phyloP scores from a whole-genome alignment of 2,329 filamentous ascomycete species.

The Fusarium sp. region DNA sequence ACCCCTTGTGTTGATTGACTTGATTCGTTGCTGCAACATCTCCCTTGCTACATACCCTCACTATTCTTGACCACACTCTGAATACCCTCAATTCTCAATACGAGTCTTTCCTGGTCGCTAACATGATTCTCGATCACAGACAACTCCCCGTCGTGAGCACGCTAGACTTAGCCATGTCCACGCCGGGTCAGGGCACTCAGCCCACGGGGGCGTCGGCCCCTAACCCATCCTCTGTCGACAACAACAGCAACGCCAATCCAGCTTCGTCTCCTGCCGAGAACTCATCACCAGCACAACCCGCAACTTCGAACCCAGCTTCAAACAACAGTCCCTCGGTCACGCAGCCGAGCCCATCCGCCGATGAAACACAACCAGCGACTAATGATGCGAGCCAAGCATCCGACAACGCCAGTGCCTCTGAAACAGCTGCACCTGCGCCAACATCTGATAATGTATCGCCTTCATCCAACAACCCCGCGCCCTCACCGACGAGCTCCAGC shows the following conservation, averaged over 20 bases:
- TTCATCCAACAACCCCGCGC: slow-evolving; percentile 2
- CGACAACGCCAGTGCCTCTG: slow-evolving; percentile 4
- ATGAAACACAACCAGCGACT: not conserved
- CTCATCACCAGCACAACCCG: slow-evolving; percentile 7
- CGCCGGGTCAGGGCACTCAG: slow-evolving; percentile 32
- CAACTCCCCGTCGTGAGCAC: slow-evolving; percentile 36
- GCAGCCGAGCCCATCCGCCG: slow-evolving; percentile 5
- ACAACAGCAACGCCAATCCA: slow-evolving; percentile 16
- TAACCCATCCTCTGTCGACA: slow-evolving; percentile 14
- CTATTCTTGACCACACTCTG: not conserved
- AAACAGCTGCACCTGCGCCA: slow-evolving; percentile 4
- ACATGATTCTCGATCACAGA: slow-evolving; percentile 46
- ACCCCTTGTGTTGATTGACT: slow-evolving; percentile 21
- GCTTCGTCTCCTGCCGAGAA: slow-evolving; percentile 6
- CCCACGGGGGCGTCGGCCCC: slow-evolving; percentile 34
- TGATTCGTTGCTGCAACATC: slow-evolving; percentile 3
- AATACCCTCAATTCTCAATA: not conserved
- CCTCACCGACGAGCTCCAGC: not conserved
- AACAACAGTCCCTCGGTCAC: slow-evolving; percentile 9
- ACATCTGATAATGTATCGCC: slow-evolving; percentile 18
- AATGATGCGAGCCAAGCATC: slow-evolving; percentile 14
- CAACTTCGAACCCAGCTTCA: slow-evolving; percentile 13
- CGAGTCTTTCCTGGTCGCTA: slow-evolving; percentile 39
- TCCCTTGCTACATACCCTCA: slow-evolving; percentile 8
- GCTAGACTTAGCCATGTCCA: slow-evolving; percentile 46